Base-by-base conservation (phyloP, 805 yeast species). In the Saturnispora dispora region DNA sequence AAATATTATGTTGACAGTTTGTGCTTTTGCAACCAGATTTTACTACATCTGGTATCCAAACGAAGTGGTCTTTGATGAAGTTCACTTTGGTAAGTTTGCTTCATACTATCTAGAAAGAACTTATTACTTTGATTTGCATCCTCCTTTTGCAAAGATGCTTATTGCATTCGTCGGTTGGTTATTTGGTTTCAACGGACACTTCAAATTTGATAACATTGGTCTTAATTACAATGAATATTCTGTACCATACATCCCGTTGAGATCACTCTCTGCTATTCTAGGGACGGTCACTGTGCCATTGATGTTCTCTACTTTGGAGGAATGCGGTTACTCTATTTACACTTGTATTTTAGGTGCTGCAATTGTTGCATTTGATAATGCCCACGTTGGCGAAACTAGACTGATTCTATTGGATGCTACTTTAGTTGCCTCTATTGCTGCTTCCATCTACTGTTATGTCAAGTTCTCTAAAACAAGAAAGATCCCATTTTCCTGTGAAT, bases 51-150 rank as follows among this genome's bases (percentile, higher is more conserved):
- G 81, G 65, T 72, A 69, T 46, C 95, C 95, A 3, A 73, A 75
- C 54, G 83, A 83, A 64, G 95, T 86, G 52, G 93, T 86, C 3
- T 86, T 86, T 59, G 95, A 86, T 68, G 95, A 86, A 63, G 93
- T 85, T 20, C 95, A 86, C 66, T 86, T 86, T 61, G 95, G 95
- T 36, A 85, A 85, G 61, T 85, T 85, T 65, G 91, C 91, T 7
- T 79, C 88, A 1, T 84, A 85, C 68, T 91, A 91, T 67, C 70
- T 91, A 53, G 86, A 91, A 67, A 77, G 96, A 55, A 85, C 96
- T 0, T 93, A 87, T 67, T 93, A 88, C 67, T 93, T 93, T 63
- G 99, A 93, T 69, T 81, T 93, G 48, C 99, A 93, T 70, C 99
- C 99, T 9, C 99, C 99, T 22, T 88, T 93, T 68, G 99, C 96